Conservation (phyloP, 177 flowering plant genomes). For the Vitis hybrid region DNA sequence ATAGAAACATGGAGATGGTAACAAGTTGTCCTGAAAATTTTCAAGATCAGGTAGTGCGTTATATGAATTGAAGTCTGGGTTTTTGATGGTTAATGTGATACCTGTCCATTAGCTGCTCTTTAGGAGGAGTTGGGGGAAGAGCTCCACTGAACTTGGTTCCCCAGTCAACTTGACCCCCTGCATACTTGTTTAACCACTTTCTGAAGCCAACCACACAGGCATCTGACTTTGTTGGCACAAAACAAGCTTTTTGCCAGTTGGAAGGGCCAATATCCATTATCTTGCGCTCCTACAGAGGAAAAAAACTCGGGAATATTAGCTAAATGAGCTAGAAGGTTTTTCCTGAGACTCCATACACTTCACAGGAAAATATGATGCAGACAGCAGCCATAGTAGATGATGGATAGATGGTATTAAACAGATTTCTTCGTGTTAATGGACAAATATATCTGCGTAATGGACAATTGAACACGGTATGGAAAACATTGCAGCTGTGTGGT, state of each 20-base stretch:
- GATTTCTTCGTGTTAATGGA: too few relatives aligned
- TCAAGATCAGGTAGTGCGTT: background rate
- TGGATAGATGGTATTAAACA: too few relatives aligned
- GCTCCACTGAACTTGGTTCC: slow-evolving; percentile 44
- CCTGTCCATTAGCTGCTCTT: slow-evolving; percentile 86
- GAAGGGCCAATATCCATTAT: slow-evolving; percentile 51
- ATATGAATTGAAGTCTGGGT: background rate
- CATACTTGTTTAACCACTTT: slow-evolving; percentile 78
- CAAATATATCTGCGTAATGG: too few relatives aligned
- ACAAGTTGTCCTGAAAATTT: too few relatives aligned
- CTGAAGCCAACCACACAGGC: slow-evolving; percentile 71
- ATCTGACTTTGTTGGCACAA: slow-evolving; percentile 86
- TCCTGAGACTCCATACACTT: too few relatives aligned
- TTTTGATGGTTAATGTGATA: slow-evolving; percentile 14
- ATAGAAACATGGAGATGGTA: background rate
- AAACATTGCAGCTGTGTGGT: too few relatives aligned
- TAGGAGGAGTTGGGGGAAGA: slow-evolving; percentile 77
- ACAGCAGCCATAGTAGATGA: too few relatives aligned
- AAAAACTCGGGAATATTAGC: background rate
- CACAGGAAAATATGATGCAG: too few relatives aligned
- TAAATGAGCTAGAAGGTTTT: too few relatives aligned
- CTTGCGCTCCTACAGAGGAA: slow-evolving; percentile 58
- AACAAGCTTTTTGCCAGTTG: slow-evolving; percentile 87
- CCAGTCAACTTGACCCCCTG: slow-evolving; percentile 73
- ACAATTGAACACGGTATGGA: too few relatives aligned